Evolutionary conservation across 441 rosid species (phyloP), one percentile per base, ranked within the genome.

Genomic region (Gossypium trilobum): DNA sequence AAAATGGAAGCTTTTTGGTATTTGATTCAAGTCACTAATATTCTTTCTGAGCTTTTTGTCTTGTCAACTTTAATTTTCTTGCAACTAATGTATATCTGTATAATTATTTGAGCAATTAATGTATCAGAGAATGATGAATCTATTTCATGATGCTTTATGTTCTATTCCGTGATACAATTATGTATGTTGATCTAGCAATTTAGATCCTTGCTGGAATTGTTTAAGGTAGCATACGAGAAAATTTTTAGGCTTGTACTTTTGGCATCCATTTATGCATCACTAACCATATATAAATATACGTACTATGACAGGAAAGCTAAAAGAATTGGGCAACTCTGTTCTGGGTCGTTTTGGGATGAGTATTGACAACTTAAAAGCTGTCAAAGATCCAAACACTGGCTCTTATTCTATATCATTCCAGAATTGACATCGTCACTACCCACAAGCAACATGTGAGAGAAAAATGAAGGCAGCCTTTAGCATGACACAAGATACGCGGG

Each of bases 261-360:
- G 57, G 14, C 2, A 4, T 33, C 50, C n/a, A 31, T 50, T 4
- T 17, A 13, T 36, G 23, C 52, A 8, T 19, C 22, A 17, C 51
- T 75, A 20, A 65, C 50, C 16, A 27, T 39, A 33, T 67, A 5
- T 52, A 29, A 44, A 39, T 58, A 16, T 71, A 23, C 50, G 9
- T 27, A 25, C 16, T 66, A 46, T 80, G 71, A 76, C 89, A 95
- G 98, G 77, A 36, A 95, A 92, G 83, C 87, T 93, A 67, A 95
- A 95, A 78, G 99, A 92, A 20, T 78, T 92, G 86, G 99, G 99
- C 22, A 89, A 95, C 82, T 85, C 91, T 1, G 42, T 95, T 63
- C 84, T 95, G 74, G 98, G 98, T 59, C 86, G 88, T 1, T 88
- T 95, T 80, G 99, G 99, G 68, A 89, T 91, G 97, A 92, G 93